Evolutionary conservation across 306 rosid genomes (phyloP), one percentile per base, ranked within the genome.

Genomic region (Cotoneaster glaucophyllus): DNA sequence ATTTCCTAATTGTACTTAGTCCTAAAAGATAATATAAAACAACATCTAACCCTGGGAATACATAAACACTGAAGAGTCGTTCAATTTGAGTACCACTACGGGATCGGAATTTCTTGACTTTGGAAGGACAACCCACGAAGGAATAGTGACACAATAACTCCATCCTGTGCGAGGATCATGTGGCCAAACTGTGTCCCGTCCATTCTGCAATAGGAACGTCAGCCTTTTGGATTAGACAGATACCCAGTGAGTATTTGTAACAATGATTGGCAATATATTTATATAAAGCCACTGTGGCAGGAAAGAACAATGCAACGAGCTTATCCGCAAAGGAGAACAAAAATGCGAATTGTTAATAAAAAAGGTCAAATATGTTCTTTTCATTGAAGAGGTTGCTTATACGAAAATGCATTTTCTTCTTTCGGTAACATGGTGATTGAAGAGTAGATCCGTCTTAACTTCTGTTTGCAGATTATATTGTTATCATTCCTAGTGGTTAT

Each of bases 31-130:
- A 25, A 41, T 76, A 74, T 76, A 76, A 82, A 78, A 85, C 86
- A 85, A 67, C 76, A 79, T 63, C 76, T 80, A 82, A 76, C 82
- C 84, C 79, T 66, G 69, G 31, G 31, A 68, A 88, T 80, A 80
- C 70, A 85, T 59, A 41, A 78, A 83, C 84, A 80, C 76, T 65
- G 65, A 67, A 71, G 79, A 73, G 64, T 83, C 73, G 22, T 86
- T 82, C 79, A 82, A 79, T 81, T 82, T 73, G 78, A 79, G 69
- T 88, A 92, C 94, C 95, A 92, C 98, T 81, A 94, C 74, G 4
- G 97, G 97, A 83, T 94, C 92, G 61, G 96, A 86, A 74, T 92
- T 86, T 79, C 90, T 88, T 75, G 95, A 87, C 83, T 90, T 94
- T 73, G 93, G 98, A 81, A 85, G 83, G 72, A 86, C 87, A 54